Conservation (phyloP, 306 rosid species). For the Lathyrus sativus region DNA sequence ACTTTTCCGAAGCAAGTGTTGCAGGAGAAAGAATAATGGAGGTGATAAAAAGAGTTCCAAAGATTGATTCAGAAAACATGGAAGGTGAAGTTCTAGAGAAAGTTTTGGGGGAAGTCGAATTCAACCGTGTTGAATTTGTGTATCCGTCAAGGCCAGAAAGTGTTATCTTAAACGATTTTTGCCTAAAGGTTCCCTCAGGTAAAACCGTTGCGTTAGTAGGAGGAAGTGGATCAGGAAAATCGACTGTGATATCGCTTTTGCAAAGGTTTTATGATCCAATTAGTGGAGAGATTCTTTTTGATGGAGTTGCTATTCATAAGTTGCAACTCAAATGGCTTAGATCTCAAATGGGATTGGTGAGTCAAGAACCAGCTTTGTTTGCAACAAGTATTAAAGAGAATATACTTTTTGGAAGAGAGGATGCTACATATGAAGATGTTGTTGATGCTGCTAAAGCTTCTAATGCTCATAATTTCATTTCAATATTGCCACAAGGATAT, state of each 20-base stretch:
- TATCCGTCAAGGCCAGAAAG: conserved; percentile 90
- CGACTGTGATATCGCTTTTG: conserved; percentile 72
- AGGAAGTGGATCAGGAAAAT: conserved; percentile 88
- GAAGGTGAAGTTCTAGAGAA: conserved; percentile 57
- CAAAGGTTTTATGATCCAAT: conserved; percentile 88
- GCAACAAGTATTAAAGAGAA: conserved; percentile 83
- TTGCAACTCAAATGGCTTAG: conserved; percentile 82
- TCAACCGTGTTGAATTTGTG: conserved; percentile 55
- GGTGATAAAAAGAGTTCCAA: conserved; percentile 73
- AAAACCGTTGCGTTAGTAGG: conserved; percentile 83
- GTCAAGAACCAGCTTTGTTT: conserved; percentile 91
- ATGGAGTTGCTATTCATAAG: conserved; percentile 63
- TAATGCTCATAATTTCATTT: conserved; percentile 82
- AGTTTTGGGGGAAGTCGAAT: conserved; percentile 68
- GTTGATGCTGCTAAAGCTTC: conserved; percentile 76
- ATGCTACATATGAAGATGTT: conserved; percentile 61
- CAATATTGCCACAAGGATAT: conserved; percentile 66
- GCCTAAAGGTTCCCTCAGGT: conserved; percentile 69
- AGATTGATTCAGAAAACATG: conserved; percentile 78
- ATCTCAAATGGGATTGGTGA: conserved; percentile 89
- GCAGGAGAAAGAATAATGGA: conserved; percentile 79
- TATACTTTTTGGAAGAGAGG: conserved; percentile 83
- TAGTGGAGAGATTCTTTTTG: conserved; percentile 65
- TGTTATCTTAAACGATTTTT: conserved; percentile 57
- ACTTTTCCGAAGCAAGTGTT: conserved; percentile 73